Evolutionary conservation across 176 grass and related monocot species (phyloP).

Genomic region (Oropetium thomaeum): DNA sequence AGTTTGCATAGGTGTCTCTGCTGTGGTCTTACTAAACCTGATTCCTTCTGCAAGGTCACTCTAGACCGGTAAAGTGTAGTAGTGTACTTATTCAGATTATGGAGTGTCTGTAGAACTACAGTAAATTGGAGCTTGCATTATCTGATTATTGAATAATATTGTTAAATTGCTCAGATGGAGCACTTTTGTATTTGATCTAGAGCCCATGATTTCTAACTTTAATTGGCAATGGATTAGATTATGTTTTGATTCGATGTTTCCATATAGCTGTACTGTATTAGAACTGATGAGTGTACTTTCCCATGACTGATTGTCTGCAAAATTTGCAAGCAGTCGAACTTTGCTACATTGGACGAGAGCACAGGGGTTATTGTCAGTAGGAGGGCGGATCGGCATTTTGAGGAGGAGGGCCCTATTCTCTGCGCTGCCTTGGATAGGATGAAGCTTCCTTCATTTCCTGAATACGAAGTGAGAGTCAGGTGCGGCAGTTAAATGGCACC

Average conservation of each 20-base stretch:
- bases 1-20: not conserved
- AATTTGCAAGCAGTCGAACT: slow-evolving; percentile 65
- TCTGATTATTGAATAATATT: not conserved
- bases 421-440: slow-evolving; percentile 78
- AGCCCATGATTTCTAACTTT: not conserved
- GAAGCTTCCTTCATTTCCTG: slow-evolving; percentile 74
- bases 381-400: slow-evolving; percentile 87
- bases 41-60: not conserved
- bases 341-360: slow-evolving; percentile 86
- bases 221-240: not conserved
- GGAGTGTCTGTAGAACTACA: not conserved
- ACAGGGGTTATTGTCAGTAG: slow-evolving; percentile 64
- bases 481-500: slow-evolving; percentile 11
- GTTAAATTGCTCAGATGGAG: not conserved
- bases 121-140: slow-evolving; percentile 1
- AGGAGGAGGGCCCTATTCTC: slow-evolving; percentile 88
- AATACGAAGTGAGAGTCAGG: slow-evolving; percentile 96
- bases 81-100: not conserved
- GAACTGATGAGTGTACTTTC: not conserved
- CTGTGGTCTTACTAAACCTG: not conserved
- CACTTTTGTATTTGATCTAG: not conserved
- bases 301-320: not conserved
- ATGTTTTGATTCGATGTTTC: not conserved
- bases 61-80: not conserved
- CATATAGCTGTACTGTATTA: not conserved